Base-by-base conservation (phyloP, 176 grass and related monocot genomes). In the bread wheat (Triticum aestivum) region DNA sequence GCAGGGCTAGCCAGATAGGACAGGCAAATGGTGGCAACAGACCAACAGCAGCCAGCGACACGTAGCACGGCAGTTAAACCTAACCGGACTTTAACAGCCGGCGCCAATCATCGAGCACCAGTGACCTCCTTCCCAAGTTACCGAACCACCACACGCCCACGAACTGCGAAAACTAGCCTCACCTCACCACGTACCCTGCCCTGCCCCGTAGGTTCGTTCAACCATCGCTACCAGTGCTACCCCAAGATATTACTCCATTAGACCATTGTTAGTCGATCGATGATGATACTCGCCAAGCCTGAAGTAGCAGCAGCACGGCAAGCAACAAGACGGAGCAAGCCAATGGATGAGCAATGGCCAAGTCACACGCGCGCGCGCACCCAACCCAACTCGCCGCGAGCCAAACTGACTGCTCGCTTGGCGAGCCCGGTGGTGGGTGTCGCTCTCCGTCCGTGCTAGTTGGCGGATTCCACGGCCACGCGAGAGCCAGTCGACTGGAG, bases 61-160 rank as follows among this genome's bases (percentile, higher is more conserved):
- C 68, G 24, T 83, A 58, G 54, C 65, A 11, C 9, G 73, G 74
- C 59, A 83, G 89, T 59, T 83, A 61, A 83, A 87, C 85, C 75
- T 49, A 87, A 75, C 30, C 59, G 9, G 13, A 21, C 84, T 72
- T 34, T 56, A 17, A 14, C 44, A 30, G 9, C 7, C 32, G 51
- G 32, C 6, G 18, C 15, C 82, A 67, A 27, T 37, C 76, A 67
- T 18, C 34, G 23, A 21, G 10, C 9, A 12, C 56, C 18, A 65
- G 2, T 44, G 38, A 35, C 21, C 65, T 26, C 24, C 73, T 45
- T 81, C 10, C 20, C 11, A 80, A 66, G 52, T 18, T 65, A 9
- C 34, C 11, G 12, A 11, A 18, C 61, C 45, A 4, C 45, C 32
- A 61, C 17, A n/a, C 37, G 10, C 51, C 38, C 27, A 29, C 71